Conservation (phyloP, 1,284 basidiomycete genomes). For the Inonotus hispidus region DNA sequence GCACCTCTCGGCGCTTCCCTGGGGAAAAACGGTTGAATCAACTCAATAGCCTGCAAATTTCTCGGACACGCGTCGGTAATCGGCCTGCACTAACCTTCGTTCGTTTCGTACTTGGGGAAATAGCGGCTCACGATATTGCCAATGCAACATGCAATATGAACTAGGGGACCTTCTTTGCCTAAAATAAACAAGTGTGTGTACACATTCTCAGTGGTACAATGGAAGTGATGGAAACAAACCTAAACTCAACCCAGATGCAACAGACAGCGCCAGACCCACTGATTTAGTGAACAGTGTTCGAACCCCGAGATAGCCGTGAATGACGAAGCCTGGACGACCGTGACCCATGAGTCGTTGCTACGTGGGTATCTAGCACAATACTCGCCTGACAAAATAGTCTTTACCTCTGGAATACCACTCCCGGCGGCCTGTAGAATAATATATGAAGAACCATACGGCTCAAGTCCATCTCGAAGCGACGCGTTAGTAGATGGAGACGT, state of each 20-base stretch:
- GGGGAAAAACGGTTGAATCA: background rate
- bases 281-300: conserved; percentile 90
- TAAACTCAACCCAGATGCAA: conserved; percentile 85
- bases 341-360: conserved; percentile 9
- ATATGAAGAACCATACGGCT: conserved; percentile 5
- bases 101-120: conserved; percentile 86
- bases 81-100: conserved; percentile 61
- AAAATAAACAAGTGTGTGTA: conserved; percentile 17
- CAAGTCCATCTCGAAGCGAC: conserved; percentile 20
- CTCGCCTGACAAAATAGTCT: conserved; percentile 87
- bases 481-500: conserved; percentile 26
- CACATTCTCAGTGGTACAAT: conserved; percentile 6
- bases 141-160: conserved; percentile 92
- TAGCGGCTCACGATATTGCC: conserved; percentile 92
- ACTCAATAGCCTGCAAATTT: background rate
- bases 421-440: conserved; percentile 94
- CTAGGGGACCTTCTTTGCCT: conserved; percentile 93
- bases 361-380: background rate
- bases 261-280: conserved; percentile 84
- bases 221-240: conserved; percentile 39
- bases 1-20: conserved; percentile 88
- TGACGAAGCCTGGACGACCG: conserved; percentile 74
- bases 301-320: conserved; percentile 92
- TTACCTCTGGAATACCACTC: conserved; percentile 95
- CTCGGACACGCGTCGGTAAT: conserved; percentile 14